Conservation (phyloP, 352 stramenopile species). For the Pythium coloratum region DNA sequence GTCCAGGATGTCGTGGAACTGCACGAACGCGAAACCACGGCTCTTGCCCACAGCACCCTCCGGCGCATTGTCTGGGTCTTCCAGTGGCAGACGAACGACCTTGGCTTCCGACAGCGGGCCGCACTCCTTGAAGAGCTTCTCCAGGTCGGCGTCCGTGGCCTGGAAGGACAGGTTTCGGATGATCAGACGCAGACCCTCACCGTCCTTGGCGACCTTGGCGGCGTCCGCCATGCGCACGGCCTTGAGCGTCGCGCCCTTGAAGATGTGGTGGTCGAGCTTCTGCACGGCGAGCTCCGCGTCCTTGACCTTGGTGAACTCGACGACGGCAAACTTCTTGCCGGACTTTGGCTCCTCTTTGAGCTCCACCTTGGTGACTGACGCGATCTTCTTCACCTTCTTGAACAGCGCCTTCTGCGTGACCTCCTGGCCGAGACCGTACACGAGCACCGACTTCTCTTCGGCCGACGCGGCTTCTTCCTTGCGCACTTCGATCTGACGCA, state of each 20-base stretch:
- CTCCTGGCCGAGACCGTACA: slow-evolving; percentile 68
- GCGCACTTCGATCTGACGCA: slow-evolving; percentile 65
- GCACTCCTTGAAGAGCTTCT: slow-evolving; percentile 66
- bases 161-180: slow-evolving; percentile 85
- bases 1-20: slow-evolving; percentile 68
- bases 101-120: slow-evolving; percentile 68
- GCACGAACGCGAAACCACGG: slow-evolving; percentile 83
- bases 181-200: slow-evolving; percentile 72
- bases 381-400: slow-evolving; percentile 84
- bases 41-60: slow-evolving; percentile 55
- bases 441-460: slow-evolving; percentile 70
- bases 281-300: slow-evolving; percentile 52
- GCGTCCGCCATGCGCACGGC: slow-evolving; percentile 43
- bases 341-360: slow-evolving; percentile 61
- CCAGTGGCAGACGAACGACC: slow-evolving; percentile 75
- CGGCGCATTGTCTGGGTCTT: slow-evolving; percentile 37
- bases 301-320: slow-evolving; percentile 58
- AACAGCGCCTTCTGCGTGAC: slow-evolving; percentile 78
- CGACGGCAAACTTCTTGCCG: slow-evolving; percentile 58
- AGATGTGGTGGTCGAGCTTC: slow-evolving; percentile 85
- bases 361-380: slow-evolving; percentile 48
- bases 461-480: slow-evolving; percentile 52
- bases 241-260: slow-evolving; percentile 75
- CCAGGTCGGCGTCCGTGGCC: slow-evolving; percentile 68
- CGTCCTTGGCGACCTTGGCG: slow-evolving; percentile 30